A percentile compares a stretch with the other conserved stretches of the same genome.
Conservation (phyloP, 148 eudicot species). For the Fagopyrum esculentum region DNA sequence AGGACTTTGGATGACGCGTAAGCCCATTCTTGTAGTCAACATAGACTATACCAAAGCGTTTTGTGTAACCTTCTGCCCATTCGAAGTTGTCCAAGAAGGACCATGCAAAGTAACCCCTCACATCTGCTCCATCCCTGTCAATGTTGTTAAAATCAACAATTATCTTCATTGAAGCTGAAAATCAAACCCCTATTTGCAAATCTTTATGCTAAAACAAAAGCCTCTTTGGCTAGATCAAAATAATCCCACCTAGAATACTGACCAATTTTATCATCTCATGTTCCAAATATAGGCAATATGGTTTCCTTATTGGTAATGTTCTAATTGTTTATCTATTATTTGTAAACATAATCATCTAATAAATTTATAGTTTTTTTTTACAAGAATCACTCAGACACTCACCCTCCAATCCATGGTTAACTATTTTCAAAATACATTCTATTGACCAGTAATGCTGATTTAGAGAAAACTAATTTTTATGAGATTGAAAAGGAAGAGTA, state of each 20-base stretch:
- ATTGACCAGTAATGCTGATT: background rate
- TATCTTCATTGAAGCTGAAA: background rate
- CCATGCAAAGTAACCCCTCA: constrained; percentile 89
- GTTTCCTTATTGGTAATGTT: too few relatives aligned
- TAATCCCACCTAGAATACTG: too few relatives aligned
- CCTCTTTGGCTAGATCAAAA: too few relatives aligned
- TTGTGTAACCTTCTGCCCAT: constrained; percentile 68
- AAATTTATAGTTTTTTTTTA: too few relatives aligned
- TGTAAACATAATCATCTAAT: too few relatives aligned
- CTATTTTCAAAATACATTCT: too few relatives aligned
- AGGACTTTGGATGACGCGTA: constrained; percentile 64
- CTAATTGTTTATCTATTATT: too few relatives aligned
- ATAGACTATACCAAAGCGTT: constrained; percentile 63
- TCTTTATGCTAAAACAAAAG: too few relatives aligned
- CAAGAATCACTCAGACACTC: too few relatives aligned
- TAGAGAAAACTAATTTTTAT: background rate
- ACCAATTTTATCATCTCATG: too few relatives aligned
- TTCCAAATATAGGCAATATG: too few relatives aligned
- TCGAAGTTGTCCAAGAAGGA: constrained; percentile 81
- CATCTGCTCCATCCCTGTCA: constrained; percentile 67
- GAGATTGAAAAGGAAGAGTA: background rate
- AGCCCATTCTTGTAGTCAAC: constrained; percentile 80
- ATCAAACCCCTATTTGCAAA: background rate
- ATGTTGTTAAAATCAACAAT: background rate
- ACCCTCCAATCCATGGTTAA: too few relatives aligned